Evolutionary conservation across 2,329 filamentous ascomycete genomes (phyloP), one percentile per base, ranked within the genome.

Genomic region (Huntiella omanensis): DNA sequence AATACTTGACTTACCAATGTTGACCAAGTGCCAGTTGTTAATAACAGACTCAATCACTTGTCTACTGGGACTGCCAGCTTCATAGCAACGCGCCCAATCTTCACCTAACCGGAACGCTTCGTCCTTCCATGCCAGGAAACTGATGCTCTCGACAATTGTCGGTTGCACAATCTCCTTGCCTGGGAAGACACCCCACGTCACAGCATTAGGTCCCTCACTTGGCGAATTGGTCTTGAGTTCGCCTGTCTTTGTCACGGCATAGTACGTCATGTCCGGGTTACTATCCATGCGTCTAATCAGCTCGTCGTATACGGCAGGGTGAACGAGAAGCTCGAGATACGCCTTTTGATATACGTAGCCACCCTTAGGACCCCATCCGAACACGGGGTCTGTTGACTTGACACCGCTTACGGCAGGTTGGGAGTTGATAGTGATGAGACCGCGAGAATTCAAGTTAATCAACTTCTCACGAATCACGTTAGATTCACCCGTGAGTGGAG

Each of bases 141-240:
- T 93, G 60, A 98, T 80, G 13, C 84, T 92, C 65, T 98, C 91
- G 45, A 98, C 91, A 56, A 98, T 95, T n/a, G 91, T 98, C 11
- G 91, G 91, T 62, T 98, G 91, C n/a, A 98, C 87, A 58, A 98
- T 95, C 63, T 98, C 91, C 61, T 96, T 93, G 49, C 91, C 91
- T 0, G 91, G 88, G 67, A 96, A 98, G 33, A 98, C 92, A 62
- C 91, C 91, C 91, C 91, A 98, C 1, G 91, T 98, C 43, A 98
- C 83, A n/a, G 91, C 91, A 56, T 98, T 98, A 34, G 91, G 91
- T 4, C 85, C 83, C 54, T 92, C 85, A 16, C 77, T 75, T 6
- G 79, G 77, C 1, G 85, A 78, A 57, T 98, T 96, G 22, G 85
- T 91, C 60, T 77, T 78, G 47, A 96, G 69, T 48, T 80, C 75